Evolutionary conservation across 129 eudicot species (phyloP).

Genomic region (Lactuca sativa): DNA sequence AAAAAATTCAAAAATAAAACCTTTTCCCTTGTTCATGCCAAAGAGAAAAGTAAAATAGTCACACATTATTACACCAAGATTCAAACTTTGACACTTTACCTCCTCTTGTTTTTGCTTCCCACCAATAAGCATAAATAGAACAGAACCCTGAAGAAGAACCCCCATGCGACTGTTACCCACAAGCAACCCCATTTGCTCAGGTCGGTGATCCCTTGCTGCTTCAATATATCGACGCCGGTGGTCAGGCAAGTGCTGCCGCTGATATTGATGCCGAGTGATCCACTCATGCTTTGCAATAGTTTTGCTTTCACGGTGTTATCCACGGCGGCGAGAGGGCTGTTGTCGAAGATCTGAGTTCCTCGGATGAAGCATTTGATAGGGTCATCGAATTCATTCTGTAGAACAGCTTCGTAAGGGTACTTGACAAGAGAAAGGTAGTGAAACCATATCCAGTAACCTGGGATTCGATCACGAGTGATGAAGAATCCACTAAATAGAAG

Average conservation of each 20-base stretch:
- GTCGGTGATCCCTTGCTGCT: conserved; percentile 79
- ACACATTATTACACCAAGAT: conserved; percentile 11
- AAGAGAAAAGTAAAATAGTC: conserved; percentile 18
- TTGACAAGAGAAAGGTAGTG: conserved; percentile 81
- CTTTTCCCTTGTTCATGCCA: conserved; percentile 16
- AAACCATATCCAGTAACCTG: conserved; percentile 92
- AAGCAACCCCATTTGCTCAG: conserved; percentile 84
- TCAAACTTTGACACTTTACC: conserved; percentile 22
- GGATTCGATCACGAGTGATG: conserved; percentile 85
- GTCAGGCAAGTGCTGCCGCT: conserved; percentile 62
- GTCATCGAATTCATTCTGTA: conserved; percentile 71
- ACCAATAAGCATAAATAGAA: conserved; percentile 68
- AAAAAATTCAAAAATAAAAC: not conserved
- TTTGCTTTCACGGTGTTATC: conserved; percentile 54
- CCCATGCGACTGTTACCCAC: conserved; percentile 84
- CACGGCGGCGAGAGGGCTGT: conserved; percentile 68
- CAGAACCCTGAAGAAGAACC: conserved; percentile 75
- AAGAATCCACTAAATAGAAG: conserved; percentile 85
- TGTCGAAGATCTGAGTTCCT: conserved; percentile 85
- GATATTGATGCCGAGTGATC: conserved; percentile 57
- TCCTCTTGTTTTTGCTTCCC: conserved; percentile 93
- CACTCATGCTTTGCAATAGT: conserved; percentile 60
- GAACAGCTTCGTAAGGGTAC: conserved; percentile 87
- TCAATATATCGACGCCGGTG: conserved; percentile 70
- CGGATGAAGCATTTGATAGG: conserved; percentile 71